Percentiles rank a stretch among this genome's conserved stretches.
Evolutionary conservation across 768 basidiomycete species (phyloP).

Genomic region (Podaxis pistillaris): DNA sequence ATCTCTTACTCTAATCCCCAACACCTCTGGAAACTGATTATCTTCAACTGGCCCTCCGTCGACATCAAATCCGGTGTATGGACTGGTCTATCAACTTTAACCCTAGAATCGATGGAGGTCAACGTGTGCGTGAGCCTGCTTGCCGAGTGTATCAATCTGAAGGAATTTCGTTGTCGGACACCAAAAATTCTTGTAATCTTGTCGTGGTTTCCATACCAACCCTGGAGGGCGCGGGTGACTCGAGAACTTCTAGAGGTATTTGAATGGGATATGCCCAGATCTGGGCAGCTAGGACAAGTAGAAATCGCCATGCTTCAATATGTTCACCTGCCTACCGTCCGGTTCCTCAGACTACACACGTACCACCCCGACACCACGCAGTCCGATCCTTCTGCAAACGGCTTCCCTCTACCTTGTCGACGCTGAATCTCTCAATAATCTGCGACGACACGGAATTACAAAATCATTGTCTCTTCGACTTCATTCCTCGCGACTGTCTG

Average conservation of each 20-base stretch:
- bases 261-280: not conserved
- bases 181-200: not conserved
- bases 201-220: not conserved
- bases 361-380: not conserved
- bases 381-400: not conserved
- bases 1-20: not conserved
- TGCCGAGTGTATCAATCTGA: not conserved
- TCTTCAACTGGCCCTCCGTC: not conserved
- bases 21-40: not conserved
- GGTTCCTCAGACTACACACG: not conserved
- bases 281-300: not conserved
- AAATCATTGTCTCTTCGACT: not conserved
- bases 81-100: not conserved
- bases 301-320: not conserved
- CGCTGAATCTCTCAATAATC: not conserved
- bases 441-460: not conserved
- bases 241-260: not conserved
- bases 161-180: not conserved
- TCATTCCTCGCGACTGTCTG: not conserved
- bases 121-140: constrained; percentile 3
- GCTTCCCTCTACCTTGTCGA: not conserved
- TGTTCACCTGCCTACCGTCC: not conserved
- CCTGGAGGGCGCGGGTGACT: not conserved
- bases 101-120: constrained; percentile 3
- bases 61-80: not conserved